Evolutionary conservation across 768 basidiomycete species (phyloP).

Genomic region (Amanita muscaria): DNA sequence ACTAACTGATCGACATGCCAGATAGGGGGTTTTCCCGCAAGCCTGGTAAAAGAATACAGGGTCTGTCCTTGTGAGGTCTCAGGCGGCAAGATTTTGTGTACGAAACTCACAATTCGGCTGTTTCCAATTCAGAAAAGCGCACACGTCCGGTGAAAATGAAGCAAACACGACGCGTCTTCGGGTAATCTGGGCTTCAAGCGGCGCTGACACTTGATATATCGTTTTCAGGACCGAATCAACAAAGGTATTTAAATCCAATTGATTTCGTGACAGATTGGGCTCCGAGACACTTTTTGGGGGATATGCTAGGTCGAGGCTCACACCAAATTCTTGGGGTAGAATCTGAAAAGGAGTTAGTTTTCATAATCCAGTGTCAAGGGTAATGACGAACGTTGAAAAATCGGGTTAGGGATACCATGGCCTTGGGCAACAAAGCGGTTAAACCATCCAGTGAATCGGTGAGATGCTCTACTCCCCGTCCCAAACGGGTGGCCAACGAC

Average conservation of each 20-base stretch:
- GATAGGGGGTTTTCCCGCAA: slow-evolving; percentile 51
- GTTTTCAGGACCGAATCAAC: slow-evolving; percentile 80
- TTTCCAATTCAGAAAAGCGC: slow-evolving; percentile 94
- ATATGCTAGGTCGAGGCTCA: slow-evolving; percentile 81
- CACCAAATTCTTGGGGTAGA: slow-evolving; percentile 53
- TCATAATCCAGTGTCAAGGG: slow-evolving; percentile 3
- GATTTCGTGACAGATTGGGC: not conserved
- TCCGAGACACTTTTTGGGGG: slow-evolving; percentile 40
- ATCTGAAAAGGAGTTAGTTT: slow-evolving; percentile 29
- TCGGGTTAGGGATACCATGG: slow-evolving; percentile 69
- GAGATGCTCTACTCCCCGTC: slow-evolving; percentile 30
- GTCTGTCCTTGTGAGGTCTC: slow-evolving; percentile 37
- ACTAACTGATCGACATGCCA: slow-evolving; percentile 31
- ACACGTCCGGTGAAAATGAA: slow-evolving; percentile 85
- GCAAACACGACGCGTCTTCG: slow-evolving; percentile 85
- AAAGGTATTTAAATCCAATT: slow-evolving; percentile 65
- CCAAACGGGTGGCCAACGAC: slow-evolving; percentile 44
- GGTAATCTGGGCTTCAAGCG: slow-evolving; percentile 38
- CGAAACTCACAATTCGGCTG: slow-evolving; percentile 84
- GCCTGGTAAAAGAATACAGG: slow-evolving; percentile 91
- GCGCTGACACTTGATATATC: slow-evolving; percentile 62
- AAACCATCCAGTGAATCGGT: slow-evolving; percentile 30
- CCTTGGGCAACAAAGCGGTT: slow-evolving; percentile 34
- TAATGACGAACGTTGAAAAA: slow-evolving; percentile 55
- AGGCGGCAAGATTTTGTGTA: slow-evolving; percentile 7